These are phyloP conservation scores for Alternaria longipes DNA, from an alignment of 2,329 filamentous ascomycete species.

Conservation along the genomic window DNA sequence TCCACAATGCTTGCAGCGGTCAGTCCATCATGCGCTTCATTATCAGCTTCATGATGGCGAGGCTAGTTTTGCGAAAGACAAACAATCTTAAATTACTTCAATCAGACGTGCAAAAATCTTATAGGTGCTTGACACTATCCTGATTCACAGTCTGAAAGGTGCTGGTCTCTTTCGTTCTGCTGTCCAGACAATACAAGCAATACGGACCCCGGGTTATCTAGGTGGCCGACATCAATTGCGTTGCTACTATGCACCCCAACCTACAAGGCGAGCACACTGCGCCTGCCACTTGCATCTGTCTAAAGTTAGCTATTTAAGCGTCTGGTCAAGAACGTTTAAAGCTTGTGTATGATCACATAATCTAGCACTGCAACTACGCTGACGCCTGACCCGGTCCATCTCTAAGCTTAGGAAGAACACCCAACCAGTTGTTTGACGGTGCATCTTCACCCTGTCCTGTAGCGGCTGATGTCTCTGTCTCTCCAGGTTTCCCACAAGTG, in stretches of 20 bases:
- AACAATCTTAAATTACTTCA: not conserved
- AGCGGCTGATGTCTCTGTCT: not conserved
- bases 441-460: conserved; percentile 13
- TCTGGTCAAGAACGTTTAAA: not conserved
- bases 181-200: not conserved
- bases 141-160: not conserved
- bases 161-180: not conserved
- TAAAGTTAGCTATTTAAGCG: not conserved
- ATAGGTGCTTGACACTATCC: not conserved
- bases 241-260: not conserved
- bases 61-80: not conserved
- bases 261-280: not conserved
- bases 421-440: conserved; percentile 22
- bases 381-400: conserved; percentile 13
- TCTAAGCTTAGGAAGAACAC: conserved; percentile 20
- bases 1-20: not conserved
- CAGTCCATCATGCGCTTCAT: not conserved
- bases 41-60: not conserved
- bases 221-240: not conserved
- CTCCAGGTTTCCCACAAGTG: not conserved
- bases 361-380: not conserved
- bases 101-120: not conserved
- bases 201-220: not conserved
- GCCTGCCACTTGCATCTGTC: not conserved
- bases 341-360: conserved; percentile 1